Evolutionary conservation across 2,329 filamentous ascomycete species (phyloP).

Genomic region (Aspergillus fumigatiaffinis): DNA sequence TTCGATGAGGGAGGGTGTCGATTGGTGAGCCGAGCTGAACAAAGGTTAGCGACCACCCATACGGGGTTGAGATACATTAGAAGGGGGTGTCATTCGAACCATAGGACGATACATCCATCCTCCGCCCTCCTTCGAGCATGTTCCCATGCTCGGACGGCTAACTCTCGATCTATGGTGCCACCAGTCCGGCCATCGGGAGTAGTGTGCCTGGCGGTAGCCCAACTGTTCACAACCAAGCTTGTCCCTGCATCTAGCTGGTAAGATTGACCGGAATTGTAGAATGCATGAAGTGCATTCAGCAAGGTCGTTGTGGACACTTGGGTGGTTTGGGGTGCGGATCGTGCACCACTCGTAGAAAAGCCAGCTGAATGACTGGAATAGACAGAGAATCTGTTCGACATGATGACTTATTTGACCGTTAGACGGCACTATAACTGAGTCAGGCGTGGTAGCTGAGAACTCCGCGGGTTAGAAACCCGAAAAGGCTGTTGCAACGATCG

Average conservation of each 20-base stretch:
- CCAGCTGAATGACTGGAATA: slow-evolving; percentile 59
- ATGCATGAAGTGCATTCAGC: slow-evolving; percentile 85
- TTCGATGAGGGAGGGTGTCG: slow-evolving; percentile 75
- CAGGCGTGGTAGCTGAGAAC: background rate
- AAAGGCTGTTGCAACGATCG: background rate
- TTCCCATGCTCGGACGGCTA: slow-evolving; percentile 87
- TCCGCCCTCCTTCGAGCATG: slow-evolving; percentile 91
- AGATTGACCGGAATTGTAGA: slow-evolving; percentile 77
- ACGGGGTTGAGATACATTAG: background rate
- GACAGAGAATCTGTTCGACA: slow-evolving; percentile 60
- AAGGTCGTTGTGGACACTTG: slow-evolving; percentile 92
- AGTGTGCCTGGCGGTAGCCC: slow-evolving; percentile 74
- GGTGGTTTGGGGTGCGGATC: slow-evolving; percentile 60
- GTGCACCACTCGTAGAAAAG: slow-evolving; percentile 50
- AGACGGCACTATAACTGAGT: background rate
- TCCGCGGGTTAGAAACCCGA: background rate
- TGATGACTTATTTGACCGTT: slow-evolving; percentile 31
- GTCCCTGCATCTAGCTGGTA: slow-evolving; percentile 85
- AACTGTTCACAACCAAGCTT: slow-evolving; percentile 91
- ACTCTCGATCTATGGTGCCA: slow-evolving; percentile 73
- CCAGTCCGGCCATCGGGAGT: slow-evolving; percentile 66
- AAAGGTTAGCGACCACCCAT: slow-evolving; percentile 14
- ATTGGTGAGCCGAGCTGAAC: slow-evolving; percentile 76
- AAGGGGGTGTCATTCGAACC: slow-evolving; percentile 47
- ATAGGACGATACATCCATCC: slow-evolving; percentile 86